These are phyloP conservation scores for Plectosphaerella cucumerina DNA, from an alignment of 2,329 filamentous ascomycete genomes.

Conservation along the genomic window DNA sequence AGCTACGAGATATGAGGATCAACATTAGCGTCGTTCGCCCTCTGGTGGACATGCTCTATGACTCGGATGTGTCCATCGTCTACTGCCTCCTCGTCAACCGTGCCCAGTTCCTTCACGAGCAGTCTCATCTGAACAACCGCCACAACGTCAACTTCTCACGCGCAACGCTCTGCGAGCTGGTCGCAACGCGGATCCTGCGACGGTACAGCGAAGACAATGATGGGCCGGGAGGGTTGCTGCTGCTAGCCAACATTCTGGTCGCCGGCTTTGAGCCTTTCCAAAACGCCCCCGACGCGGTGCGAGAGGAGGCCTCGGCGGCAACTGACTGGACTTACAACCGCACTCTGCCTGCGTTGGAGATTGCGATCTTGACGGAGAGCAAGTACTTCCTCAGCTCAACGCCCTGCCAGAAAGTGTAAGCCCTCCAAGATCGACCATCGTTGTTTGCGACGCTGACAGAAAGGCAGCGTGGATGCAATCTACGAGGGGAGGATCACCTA, in stretches of 20 bases:
- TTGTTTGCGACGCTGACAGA: not conserved
- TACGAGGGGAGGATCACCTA: slow-evolving; percentile 79
- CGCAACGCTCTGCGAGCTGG: slow-evolving; percentile 74
- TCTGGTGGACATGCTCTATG: slow-evolving; percentile 78
- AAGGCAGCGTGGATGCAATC: slow-evolving; percentile 62
- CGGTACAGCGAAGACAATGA: slow-evolving; percentile 75
- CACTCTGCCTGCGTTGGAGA: slow-evolving; percentile 73
- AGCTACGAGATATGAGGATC: slow-evolving; percentile 76
- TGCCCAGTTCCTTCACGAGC: slow-evolving; percentile 73
- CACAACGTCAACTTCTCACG: slow-evolving; percentile 78
- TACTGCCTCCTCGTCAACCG: slow-evolving; percentile 83
- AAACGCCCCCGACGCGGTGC: slow-evolving; percentile 67
- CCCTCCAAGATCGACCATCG: slow-evolving; percentile 51
- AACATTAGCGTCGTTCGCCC: slow-evolving; percentile 77
- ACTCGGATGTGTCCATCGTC: slow-evolving; percentile 77
- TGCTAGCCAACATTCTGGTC: slow-evolving; percentile 75
- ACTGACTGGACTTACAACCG: slow-evolving; percentile 45
- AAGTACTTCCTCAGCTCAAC: slow-evolving; percentile 74
- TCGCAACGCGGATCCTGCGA: slow-evolving; percentile 72
- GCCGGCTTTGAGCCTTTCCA: slow-evolving; percentile 84
- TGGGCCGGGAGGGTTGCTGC: slow-evolving; percentile 64
- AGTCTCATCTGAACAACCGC: slow-evolving; percentile 69
- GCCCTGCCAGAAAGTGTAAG: slow-evolving; percentile 70
- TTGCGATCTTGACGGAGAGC: slow-evolving; percentile 78
- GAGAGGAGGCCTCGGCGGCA: slow-evolving; percentile 49